Evolutionary conservation across 1,284 basidiomycete species (phyloP).

Genomic region (Farysia itapuensis): DNA sequence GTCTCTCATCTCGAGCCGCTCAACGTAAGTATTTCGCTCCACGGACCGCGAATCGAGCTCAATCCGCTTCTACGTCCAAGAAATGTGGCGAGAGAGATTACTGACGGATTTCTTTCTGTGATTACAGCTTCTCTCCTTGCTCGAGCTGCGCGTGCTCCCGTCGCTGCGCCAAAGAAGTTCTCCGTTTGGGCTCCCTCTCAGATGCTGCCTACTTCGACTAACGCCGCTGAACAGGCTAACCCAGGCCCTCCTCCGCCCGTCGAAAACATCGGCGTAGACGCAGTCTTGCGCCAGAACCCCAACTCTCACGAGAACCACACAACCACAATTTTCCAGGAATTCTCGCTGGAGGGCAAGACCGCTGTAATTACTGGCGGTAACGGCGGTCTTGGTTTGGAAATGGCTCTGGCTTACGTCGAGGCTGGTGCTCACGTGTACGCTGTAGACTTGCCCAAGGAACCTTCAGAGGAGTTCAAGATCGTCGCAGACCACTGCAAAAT

Average conservation of each 20-base stretch:
- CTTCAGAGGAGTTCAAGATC: slow-evolving; percentile 70
- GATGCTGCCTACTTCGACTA: slow-evolving; percentile 24
- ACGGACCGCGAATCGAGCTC: background rate
- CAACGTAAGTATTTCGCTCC: slow-evolving; percentile 23
- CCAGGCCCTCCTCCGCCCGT: slow-evolving; percentile 53
- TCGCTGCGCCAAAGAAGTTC: slow-evolving; percentile 22
- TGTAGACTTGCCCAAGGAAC: slow-evolving; percentile 70
- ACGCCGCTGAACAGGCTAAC: slow-evolving; percentile 46
- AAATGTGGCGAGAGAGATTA: background rate
- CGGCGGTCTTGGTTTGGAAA: slow-evolving; percentile 78
- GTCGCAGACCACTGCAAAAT: slow-evolving; percentile 61
- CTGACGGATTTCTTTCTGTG: background rate
- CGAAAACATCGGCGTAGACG: slow-evolving; percentile 57
- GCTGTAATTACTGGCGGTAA: slow-evolving; percentile 68
- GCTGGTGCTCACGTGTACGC: slow-evolving; percentile 78
- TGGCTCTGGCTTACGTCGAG: slow-evolving; percentile 75
- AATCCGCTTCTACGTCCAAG: background rate
- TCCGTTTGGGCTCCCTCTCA: slow-evolving; percentile 28
- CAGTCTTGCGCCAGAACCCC: slow-evolving; percentile 50
- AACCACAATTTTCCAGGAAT: slow-evolving; percentile 69
- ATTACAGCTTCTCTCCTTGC: slow-evolving; percentile 31
- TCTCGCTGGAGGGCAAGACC: slow-evolving; percentile 73
- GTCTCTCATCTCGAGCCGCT: slow-evolving; percentile 33
- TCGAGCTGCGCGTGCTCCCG: slow-evolving; percentile 22
- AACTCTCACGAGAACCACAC: slow-evolving; percentile 50